Evolutionary conservation across 352 stramenopile genomes (phyloP).

Genomic region (Discostella stelligera): DNA sequence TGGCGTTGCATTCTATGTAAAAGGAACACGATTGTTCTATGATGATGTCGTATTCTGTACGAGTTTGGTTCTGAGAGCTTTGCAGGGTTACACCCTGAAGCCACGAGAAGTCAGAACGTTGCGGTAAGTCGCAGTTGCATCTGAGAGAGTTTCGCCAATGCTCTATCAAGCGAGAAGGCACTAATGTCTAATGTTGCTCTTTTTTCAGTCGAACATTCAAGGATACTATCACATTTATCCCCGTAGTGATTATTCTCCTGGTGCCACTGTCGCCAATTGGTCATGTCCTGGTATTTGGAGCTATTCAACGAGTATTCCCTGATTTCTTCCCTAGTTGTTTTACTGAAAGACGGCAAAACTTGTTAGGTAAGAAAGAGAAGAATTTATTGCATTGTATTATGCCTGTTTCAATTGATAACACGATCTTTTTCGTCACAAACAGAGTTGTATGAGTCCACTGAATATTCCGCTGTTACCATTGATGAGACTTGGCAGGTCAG

Average conservation of each 20-base stretch:
- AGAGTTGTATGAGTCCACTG: conserved; percentile 80
- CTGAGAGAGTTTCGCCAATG: conserved; percentile 3
- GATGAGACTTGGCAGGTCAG: conserved; percentile 66
- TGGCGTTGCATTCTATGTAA: conserved; percentile 85
- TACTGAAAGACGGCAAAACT: conserved; percentile 86
- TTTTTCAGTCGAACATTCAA: conserved; percentile 83
- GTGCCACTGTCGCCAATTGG: conserved; percentile 85
- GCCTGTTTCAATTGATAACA: neutral
- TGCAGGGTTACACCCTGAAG: conserved; percentile 85
- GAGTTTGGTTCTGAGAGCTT: conserved; percentile 79
- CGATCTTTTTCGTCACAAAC: neutral
- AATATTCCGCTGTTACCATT: conserved; percentile 80
- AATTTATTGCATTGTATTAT: neutral
- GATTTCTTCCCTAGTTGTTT: conserved; percentile 89
- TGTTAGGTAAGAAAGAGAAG: conserved; percentile 56
- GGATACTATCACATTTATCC: conserved; percentile 87
- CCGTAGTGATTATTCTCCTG: conserved; percentile 87
- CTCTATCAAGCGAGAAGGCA: neutral
- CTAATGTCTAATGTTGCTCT: conserved; percentile 7
- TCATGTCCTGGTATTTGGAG: conserved; percentile 87
- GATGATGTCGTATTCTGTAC: conserved; percentile 83
- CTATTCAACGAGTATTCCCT: conserved; percentile 87
- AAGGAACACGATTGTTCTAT: conserved; percentile 80
- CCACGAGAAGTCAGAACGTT: conserved; percentile 85
- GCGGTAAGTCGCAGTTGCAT: conserved; percentile 51